These are phyloP conservation scores for Russula virescens DNA, from an alignment of 768 basidiomycete species.

Conservation along the genomic window DNA sequence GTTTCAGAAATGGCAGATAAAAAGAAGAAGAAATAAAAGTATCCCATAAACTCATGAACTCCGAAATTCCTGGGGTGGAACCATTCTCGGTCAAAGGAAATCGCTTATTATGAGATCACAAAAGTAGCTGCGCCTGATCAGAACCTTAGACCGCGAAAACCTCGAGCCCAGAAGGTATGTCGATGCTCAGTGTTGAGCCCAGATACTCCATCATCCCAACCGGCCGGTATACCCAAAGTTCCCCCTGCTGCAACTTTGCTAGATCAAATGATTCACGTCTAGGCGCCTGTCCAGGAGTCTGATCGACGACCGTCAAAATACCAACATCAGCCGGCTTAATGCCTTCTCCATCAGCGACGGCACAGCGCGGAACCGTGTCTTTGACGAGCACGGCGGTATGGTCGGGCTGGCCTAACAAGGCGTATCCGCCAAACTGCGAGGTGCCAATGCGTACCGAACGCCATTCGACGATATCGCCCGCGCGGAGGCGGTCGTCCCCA, in stretches of 20 bases:
- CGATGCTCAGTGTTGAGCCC: conserved; percentile 25
- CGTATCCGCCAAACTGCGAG: conserved; percentile 20
- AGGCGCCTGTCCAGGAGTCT: conserved; percentile 42
- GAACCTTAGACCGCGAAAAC: not conserved
- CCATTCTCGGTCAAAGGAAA: not conserved
- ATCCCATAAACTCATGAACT: not conserved
- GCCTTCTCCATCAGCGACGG: conserved; percentile 32
- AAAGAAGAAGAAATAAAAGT: conserved; percentile 1
- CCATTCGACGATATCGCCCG: conserved; percentile 56
- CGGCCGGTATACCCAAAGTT: conserved; percentile 55
- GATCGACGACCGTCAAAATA: conserved; percentile 48
- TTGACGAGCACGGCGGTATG: conserved; percentile 48
- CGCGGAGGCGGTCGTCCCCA: conserved; percentile 45
- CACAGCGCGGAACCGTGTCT: conserved; percentile 33
- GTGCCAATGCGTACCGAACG: conserved; percentile 30
- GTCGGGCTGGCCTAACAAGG: conserved; percentile 45
- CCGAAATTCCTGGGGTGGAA: too few relatives aligned
- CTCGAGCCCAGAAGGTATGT: conserved; percentile 15
- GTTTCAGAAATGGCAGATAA: conserved; percentile 32
- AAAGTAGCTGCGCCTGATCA: not conserved
- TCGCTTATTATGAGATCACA: not conserved
- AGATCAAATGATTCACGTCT: conserved; percentile 40
- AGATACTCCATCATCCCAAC: conserved; percentile 37
- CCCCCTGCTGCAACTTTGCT: conserved; percentile 40
- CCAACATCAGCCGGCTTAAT: conserved; percentile 39